phyloP scores from a whole-genome alignment of 2,329 filamentous ascomycete species.

The Scytalidium sp. region DNA sequence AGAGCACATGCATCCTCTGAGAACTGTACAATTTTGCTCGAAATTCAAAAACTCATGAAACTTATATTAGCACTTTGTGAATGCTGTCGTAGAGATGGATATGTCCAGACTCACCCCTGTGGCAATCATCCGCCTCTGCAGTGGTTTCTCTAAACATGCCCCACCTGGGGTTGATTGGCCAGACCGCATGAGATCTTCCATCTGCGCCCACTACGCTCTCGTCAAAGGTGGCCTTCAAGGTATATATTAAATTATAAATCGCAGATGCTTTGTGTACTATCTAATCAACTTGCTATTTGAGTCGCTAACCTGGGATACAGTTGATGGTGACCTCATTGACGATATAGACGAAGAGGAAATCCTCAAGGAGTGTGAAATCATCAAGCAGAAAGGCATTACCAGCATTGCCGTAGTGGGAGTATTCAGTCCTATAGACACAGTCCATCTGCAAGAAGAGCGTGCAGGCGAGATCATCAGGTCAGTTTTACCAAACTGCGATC shows the following conservation, averaged over 20 bases:
- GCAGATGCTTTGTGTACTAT: too few species aligned
- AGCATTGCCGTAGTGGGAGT: constrained; percentile 47
- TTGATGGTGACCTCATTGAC: constrained; percentile 13
- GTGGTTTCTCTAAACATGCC: constrained; percentile 43
- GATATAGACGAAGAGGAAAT: constrained; percentile 12
- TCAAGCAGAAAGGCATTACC: constrained; percentile 33
- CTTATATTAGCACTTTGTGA: constrained; percentile 46
- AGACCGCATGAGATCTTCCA: constrained; percentile 41
- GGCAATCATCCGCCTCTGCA: constrained; percentile 52
- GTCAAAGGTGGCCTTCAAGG: constrained; percentile 48
- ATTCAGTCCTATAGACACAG: constrained; percentile 51
- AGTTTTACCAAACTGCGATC: constrained; percentile 13
- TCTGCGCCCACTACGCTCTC: constrained; percentile 42
- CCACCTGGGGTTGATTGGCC: constrained; percentile 47
- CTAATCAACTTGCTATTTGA: too few species aligned
- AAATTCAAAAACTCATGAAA: too few species aligned
- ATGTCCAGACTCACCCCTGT: constrained; percentile 44
- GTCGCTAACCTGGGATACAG: too few species aligned
- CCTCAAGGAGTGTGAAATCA: constrained; percentile 6
- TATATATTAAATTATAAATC: too few species aligned
- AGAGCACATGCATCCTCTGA: too few species aligned
- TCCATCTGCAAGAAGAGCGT: constrained; percentile 44
- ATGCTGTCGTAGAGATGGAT: constrained; percentile 54
- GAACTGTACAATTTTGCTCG: too few species aligned
- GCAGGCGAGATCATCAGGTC: constrained; percentile 11